Base-by-base conservation (phyloP, 164 flowering plant genomes). In the Sedum album region DNA sequence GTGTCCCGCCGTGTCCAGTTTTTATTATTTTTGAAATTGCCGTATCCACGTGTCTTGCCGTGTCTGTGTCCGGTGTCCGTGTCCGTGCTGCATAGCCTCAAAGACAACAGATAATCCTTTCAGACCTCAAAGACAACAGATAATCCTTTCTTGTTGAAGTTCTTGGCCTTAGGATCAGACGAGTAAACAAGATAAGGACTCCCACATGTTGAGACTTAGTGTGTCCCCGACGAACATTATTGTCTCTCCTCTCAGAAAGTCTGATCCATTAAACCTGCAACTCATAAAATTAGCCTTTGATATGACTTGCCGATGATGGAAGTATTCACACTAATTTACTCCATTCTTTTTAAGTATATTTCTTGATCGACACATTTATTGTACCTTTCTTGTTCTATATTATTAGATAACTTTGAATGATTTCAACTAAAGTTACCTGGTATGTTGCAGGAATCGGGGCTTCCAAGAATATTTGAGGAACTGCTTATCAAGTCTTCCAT, bases 221-320 rank as follows among this genome's bases (percentile, higher is more conserved):
- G 91, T 85, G 79, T 87, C 91, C 13, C 89, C 91, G 74, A 84
- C 91, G 68, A 86, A 84, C 87, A 86, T 83, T 33, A 86, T 81
- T 72, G 74, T 82, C 75, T 85, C 84, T 72, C 91, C 91, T 25
- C 79, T 77, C 77, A 85, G 49, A 36, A 87, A 80, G 38, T 78
- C 84, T 70, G 28, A 2, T 4, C 86, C 88, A 77, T 85, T 44
- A 67, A 87, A 87, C 71, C 91, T 87, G 55, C 69, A 72, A 23
- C 30, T n/a, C 41, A n/a, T 35, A 35, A 63, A 63, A 5, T 7
- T 5, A 30, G 25, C 17, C 25, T 53, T 23, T 21, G 6, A 6
- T 1, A 53, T 8, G 14, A 53, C 5, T 21, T 21, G 14, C 13
- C 11, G 14, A n/a, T 51, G 57, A n/a, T 53, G 26, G 21, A 53